phyloP scores from a whole-genome alignment of 2,329 filamentous ascomycete species.

The Colletotrichum karsti region DNA sequence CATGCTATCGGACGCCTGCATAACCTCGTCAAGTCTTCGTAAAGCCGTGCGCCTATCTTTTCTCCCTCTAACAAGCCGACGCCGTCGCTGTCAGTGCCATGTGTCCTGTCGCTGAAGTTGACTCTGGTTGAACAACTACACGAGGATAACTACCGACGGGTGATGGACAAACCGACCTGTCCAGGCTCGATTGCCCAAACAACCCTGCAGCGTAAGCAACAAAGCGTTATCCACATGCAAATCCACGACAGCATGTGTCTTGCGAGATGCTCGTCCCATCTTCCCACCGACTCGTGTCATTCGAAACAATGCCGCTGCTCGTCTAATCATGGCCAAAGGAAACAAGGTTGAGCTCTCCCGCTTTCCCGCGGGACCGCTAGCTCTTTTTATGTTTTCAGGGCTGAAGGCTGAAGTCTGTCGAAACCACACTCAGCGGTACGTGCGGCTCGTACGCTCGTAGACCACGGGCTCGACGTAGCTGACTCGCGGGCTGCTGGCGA shows the following conservation, averaged over 20 bases:
- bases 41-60: background rate
- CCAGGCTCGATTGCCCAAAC: too few species aligned
- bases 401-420: background rate
- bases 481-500: slow-evolving; percentile 48
- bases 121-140: background rate
- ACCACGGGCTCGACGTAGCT: slow-evolving; percentile 46
- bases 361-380: background rate
- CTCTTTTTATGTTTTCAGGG: background rate
- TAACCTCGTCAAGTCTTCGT: background rate
- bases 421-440: slow-evolving; percentile 37
- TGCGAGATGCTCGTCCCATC: background rate
- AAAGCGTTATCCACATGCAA: too few species aligned
- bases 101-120: background rate
- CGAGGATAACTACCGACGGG: too few species aligned
- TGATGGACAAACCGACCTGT: too few species aligned
- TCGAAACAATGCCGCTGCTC: slow-evolving; percentile 6
- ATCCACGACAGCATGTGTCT: too few species aligned
- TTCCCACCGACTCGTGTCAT: background rate
- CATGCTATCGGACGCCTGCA: background rate
- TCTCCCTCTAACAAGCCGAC: background rate
- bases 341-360: background rate
- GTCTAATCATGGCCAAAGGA: background rate
- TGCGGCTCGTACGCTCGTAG: slow-evolving; percentile 48
- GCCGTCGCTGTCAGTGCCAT: background rate
- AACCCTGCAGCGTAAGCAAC: too few species aligned